phyloP scores from a whole-genome alignment of 805 yeast genomes.

The Millerozyma miso region DNA sequence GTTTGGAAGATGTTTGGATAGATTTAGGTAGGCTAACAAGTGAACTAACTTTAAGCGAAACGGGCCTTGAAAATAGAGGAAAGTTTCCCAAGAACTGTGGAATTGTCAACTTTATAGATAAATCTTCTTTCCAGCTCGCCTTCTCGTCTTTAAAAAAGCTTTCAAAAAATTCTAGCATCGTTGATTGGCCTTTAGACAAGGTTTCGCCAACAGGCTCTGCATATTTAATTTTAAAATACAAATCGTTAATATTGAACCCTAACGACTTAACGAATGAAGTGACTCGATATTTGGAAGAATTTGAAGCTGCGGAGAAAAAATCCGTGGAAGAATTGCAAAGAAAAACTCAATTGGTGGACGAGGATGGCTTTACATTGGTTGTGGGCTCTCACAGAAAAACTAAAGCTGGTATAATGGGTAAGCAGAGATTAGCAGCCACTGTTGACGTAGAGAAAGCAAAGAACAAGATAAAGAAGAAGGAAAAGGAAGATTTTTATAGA shows the following conservation, averaged over 20 bases:
- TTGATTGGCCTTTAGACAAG: conserved; percentile 37
- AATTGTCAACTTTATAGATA: conserved; percentile 69
- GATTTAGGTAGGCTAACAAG: conserved; percentile 59
- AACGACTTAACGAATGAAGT: conserved; percentile 53
- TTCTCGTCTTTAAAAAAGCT: conserved; percentile 56
- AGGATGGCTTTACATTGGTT: conserved; percentile 90
- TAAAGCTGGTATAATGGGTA: conserved; percentile 63
- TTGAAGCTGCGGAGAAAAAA: conserved; percentile 66
- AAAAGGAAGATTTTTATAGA: conserved; percentile 88
- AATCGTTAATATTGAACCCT: conserved; percentile 40
- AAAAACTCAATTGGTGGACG: conserved; percentile 69
- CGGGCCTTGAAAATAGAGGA: conserved; percentile 18
- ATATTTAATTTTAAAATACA: conserved; percentile 39
- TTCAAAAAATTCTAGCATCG: conserved; percentile 15
- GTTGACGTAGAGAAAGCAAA: conserved; percentile 33
- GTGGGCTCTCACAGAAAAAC: conserved; percentile 85
- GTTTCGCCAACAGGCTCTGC: conserved; percentile 30
- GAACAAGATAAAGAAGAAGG: conserved; percentile 61
- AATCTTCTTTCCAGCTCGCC: conserved; percentile 61
- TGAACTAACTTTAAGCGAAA: conserved; percentile 40
- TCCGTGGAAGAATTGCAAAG: conserved; percentile 51
- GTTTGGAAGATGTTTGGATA: conserved; percentile 44
- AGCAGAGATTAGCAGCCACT: conserved; percentile 39
- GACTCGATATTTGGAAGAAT: conserved; percentile 57
- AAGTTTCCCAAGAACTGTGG: conserved; percentile 73